Conservation (phyloP, 805 yeast genomes). For the Starmerella bacillaris region DNA sequence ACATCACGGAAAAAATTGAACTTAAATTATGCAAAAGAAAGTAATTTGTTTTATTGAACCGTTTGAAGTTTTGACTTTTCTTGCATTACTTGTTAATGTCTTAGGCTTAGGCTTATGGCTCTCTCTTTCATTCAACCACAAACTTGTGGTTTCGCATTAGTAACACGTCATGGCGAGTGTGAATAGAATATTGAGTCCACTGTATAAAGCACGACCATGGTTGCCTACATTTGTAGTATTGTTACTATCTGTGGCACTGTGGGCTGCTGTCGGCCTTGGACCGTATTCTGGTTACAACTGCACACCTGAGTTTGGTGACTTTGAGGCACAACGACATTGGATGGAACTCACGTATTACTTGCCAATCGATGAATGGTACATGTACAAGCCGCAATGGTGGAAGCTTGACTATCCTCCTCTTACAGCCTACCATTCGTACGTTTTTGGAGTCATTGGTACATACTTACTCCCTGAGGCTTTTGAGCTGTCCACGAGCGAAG, state of each 20-base stretch:
- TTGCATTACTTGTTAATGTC: too few species aligned
- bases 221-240: conserved; percentile 51
- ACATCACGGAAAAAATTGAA: too few species aligned
- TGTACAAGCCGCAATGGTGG: conserved; percentile 81
- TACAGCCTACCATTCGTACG: conserved; percentile 82
- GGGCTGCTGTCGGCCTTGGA: conserved; percentile 80
- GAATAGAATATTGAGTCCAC: conserved; percentile 1
- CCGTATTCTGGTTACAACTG: conserved; percentile 55
- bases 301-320: conserved; percentile 83
- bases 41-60: too few species aligned
- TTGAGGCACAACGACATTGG: conserved; percentile 98
- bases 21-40: too few species aligned
- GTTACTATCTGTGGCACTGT: conserved; percentile 47
- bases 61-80: too few species aligned
- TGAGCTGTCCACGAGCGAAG: conserved; percentile 52
- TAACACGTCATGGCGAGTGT: neutral
- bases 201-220: conserved; percentile 43
- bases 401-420: conserved; percentile 94
- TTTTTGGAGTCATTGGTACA: conserved; percentile 53
- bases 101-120: conserved; percentile 4
- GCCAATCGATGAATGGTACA: conserved; percentile 70
- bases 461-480: conserved; percentile 59
- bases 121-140: neutral
- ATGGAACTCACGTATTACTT: conserved; percentile 70
- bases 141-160: neutral